These are phyloP conservation scores for Sarocladium oryzae DNA, from an alignment of 2,329 filamentous ascomycete species.

Conservation along the genomic window DNA sequence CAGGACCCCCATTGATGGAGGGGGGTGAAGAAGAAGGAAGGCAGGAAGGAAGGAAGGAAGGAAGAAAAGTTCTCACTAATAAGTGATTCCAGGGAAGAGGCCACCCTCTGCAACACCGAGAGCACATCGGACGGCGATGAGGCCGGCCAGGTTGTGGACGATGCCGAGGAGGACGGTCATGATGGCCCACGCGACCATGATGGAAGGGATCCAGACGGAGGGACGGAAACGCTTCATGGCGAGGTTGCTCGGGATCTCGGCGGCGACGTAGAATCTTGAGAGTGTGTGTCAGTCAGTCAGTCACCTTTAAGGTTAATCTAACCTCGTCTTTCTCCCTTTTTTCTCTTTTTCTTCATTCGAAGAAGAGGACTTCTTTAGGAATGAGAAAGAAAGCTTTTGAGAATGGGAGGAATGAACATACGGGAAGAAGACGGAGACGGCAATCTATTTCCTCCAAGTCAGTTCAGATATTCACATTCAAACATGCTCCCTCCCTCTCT, in stretches of 20 bases:
- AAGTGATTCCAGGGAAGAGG: conserved; percentile 56
- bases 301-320: no score
- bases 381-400: no score
- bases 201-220: conserved; percentile 43
- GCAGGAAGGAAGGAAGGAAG: no score
- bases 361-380: no score
- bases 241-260: conserved; percentile 51
- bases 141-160: conserved; percentile 41
- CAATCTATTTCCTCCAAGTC: conserved; percentile 22
- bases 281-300: neutral
- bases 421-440: conserved; percentile 45
- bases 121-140: conserved; percentile 41
- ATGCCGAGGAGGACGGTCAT: conserved; percentile 44
- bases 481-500: no score
- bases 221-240: conserved; percentile 48
- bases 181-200: conserved; percentile 47
- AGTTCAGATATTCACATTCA: neutral
- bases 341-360: neutral
- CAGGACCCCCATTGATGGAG: neutral
- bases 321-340: neutral
- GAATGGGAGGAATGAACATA: neutral
- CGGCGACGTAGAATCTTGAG: conserved; percentile 37
- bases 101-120: conserved; percentile 49
- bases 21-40: neutral
- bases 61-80: conserved; percentile 42